Conservation (phyloP, 148 eudicot genomes). For the Silene uniflora region DNA sequence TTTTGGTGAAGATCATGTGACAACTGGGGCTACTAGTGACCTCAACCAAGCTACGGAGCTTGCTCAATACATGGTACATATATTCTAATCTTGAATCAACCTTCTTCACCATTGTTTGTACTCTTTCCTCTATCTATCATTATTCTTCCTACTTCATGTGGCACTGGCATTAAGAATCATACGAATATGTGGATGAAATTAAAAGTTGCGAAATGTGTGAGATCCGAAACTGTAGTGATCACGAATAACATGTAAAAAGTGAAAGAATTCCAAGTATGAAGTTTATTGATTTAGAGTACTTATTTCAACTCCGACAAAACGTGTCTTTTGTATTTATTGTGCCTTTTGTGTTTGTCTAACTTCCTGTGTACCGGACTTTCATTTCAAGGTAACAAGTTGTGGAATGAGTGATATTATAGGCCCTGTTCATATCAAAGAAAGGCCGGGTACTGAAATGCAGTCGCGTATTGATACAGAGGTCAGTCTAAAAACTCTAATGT, state of each 20-base stretch:
- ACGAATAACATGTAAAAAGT: too few relatives aligned
- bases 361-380: neutral
- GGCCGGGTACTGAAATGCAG: constrained; percentile 94
- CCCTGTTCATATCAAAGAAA: constrained; percentile 81
- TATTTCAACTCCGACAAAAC: neutral
- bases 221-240: too few relatives aligned
- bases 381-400: constrained; percentile 68
- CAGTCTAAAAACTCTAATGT: constrained; percentile 24
- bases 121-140: too few relatives aligned
- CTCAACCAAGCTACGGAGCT: constrained; percentile 85
- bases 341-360: neutral
- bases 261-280: too few relatives aligned
- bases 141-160: too few relatives aligned
- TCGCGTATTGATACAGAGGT: constrained; percentile 92
- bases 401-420: constrained; percentile 94
- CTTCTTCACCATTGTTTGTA: too few relatives aligned
- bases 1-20: constrained; percentile 82
- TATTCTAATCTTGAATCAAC: neutral
- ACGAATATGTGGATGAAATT: too few relatives aligned
- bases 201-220: too few relatives aligned
- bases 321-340: neutral
- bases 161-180: too few relatives aligned
- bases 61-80: constrained; percentile 87
- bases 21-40: constrained; percentile 97
- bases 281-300: too few relatives aligned